Evolutionary conservation across 768 basidiomycete genomes (phyloP).

Genomic region (Boletellus sp.): DNA sequence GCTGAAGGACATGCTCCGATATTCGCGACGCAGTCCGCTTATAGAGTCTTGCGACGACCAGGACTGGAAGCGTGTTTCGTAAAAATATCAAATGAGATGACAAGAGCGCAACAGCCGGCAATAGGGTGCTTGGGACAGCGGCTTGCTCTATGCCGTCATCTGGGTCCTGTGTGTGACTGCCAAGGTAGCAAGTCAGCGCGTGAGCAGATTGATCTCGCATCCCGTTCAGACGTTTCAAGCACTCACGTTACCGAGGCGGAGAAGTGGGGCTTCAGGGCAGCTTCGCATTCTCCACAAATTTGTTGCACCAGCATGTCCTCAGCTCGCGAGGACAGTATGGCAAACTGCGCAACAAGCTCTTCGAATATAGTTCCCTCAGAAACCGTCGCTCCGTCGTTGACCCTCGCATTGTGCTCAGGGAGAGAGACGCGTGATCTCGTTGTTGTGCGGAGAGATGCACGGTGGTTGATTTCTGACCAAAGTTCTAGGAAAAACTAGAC

Average conservation of each 20-base stretch:
- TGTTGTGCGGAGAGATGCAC: slow-evolving; percentile 53
- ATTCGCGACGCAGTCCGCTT: slow-evolving; percentile 68
- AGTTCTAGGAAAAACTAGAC: slow-evolving; percentile 88
- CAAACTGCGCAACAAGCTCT: slow-evolving; percentile 64
- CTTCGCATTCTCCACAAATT: slow-evolving; percentile 78
- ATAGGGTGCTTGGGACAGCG: slow-evolving; percentile 63
- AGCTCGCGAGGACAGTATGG: slow-evolving; percentile 57
- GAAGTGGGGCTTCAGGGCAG: slow-evolving; percentile 70
- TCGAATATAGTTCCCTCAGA: slow-evolving; percentile 76
- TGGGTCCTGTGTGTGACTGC: slow-evolving; percentile 11
- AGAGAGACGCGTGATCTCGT: slow-evolving; percentile 48
- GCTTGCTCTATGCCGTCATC: slow-evolving; percentile 30
- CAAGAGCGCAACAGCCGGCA: slow-evolving; percentile 73
- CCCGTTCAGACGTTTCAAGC: not conserved
- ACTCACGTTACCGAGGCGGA: slow-evolving; percentile 45
- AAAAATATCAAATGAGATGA: slow-evolving; percentile 77
- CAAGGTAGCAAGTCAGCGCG: slow-evolving; percentile 1
- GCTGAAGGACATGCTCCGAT: slow-evolving; percentile 76
- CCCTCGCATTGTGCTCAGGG: slow-evolving; percentile 38
- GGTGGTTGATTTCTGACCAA: slow-evolving; percentile 72
- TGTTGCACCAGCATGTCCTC: slow-evolving; percentile 88
- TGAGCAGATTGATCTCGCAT: not conserved
- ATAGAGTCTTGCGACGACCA: slow-evolving; percentile 61
- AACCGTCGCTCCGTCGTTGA: slow-evolving; percentile 25
- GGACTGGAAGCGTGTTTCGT: slow-evolving; percentile 55